Conservation (phyloP, 139 green algal species). For the Picochlorum sp. region DNA sequence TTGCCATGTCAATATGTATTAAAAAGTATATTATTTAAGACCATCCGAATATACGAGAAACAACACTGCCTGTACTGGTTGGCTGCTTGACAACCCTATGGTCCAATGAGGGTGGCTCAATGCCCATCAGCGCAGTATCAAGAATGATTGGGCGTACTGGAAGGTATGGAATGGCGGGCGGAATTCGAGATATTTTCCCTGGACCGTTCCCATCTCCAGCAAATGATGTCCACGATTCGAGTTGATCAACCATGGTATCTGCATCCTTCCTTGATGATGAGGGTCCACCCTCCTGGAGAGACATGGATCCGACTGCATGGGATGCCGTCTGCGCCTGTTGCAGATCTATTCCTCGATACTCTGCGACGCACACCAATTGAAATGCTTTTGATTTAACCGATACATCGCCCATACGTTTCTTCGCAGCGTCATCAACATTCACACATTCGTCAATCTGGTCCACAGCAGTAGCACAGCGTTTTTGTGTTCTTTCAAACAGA, state of each 20-base stretch:
- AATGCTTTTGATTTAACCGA: conserved; percentile 18
- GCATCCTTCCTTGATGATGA: neutral
- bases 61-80: conserved; percentile 5
- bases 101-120: conserved; percentile 52
- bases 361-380: conserved; percentile 22
- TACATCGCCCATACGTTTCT: conserved; percentile 16
- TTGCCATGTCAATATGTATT: neutral
- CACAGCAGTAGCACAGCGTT: conserved; percentile 29
- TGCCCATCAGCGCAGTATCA: conserved; percentile 59
- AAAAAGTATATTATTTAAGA: neutral
- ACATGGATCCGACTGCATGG: conserved; percentile 31
- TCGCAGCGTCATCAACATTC: conserved; percentile 10
- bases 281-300: conserved; percentile 15
- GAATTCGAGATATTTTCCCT: conserved; percentile 24
- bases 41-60: conserved; percentile 33
- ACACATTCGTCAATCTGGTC: conserved; percentile 24
- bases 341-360: conserved; percentile 18
- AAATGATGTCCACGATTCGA: conserved; percentile 43
- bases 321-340: conserved; percentile 8
- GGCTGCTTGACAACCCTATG: conserved; percentile 37
- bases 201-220: conserved; percentile 8
- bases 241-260: conserved; percentile 41
- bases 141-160: conserved; percentile 72
- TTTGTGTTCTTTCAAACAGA: conserved; percentile 44
- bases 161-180: conserved; percentile 39